Evolutionary conservation across 441 rosid species (phyloP), one percentile per base, ranked within the genome.

Genomic region (Erodium moschatum): DNA sequence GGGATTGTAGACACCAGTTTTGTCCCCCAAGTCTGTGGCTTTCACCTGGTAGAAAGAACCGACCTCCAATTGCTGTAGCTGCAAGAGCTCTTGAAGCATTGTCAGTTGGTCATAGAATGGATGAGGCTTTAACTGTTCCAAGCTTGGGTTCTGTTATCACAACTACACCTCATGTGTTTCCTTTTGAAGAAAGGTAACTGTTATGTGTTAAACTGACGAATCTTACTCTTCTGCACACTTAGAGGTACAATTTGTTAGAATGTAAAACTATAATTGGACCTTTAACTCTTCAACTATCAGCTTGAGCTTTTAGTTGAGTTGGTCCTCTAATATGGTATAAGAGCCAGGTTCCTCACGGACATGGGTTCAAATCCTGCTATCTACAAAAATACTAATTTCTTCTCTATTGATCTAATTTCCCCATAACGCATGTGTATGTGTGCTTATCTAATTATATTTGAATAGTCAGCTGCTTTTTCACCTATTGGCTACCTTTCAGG

Each of bases 141-240:
- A 80, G 83, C 80, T 73, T 79, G 77, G 88, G 83, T 72, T 89
- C 97, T 46, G 83, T 95, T 74, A 85, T 95, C 75, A 92, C 91
- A 56, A 80, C 80, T 69, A 85, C 84, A 69, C 97, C 97, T 11
- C 94, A 91, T 81, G 94, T 91, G 61, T 94, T 84, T 83, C 97
- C 99, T 76, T 94, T 94, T 86, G 95, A 90, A 79, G 97, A 94
- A 82, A 91, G 99, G 99, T 90, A 78, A 69, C 71, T 29, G 66
- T 70, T 50, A 65, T 69, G 48, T 67, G 29, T 62, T 62, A 19
- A 33, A 67, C 50, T 15, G 13, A 42, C 29, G 42, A 65, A 18
- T 27, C 10, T 62, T 29, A 5, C 21, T 61, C 58, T 40, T 19
- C 21, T 12, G 7, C 54, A 15, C 5, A 60, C 48, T 35, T 33